Base-by-base conservation (phyloP, 257 asterid species). In the Penstemon barbatus region DNA sequence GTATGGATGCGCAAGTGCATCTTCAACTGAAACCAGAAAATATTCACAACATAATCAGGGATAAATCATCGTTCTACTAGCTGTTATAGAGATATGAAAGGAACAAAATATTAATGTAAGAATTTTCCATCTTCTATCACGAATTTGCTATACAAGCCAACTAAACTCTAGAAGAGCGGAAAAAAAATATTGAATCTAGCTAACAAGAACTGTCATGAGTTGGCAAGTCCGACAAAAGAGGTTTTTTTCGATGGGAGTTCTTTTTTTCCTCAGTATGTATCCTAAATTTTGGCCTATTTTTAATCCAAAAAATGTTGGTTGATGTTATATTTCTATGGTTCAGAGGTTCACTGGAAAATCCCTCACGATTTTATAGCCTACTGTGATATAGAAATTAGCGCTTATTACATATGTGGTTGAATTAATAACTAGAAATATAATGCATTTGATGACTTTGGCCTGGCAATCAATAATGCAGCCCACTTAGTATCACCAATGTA, bases 1-100 rank as follows among this genome's bases (percentile, higher is more conserved):
- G 75, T 92, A 92, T 4, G 98, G 96, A 75, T 92, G 98, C 37
- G 89, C 98, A 78, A 92, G 61, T 33, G 98, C 98, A 38, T 61
- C 97, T 76, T 88, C 98, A 74, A 92, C 98, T 92, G 94, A 79
- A 70, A n/a, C 46, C 64, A 36, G 15, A 37, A 33, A 19, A 70
- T 12, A 45, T 25, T 46, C 56, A 65, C 6, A 55, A 66, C 36
- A 69, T 44, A 4, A 63, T 19, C 9, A 39, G 43, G 71, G 57
- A 77, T 43, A 12, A 8, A 19, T 52, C 46, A 13, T 8, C 15
- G 9, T 0, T 58, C 49, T 50, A 37, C 49, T 9, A 61, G n/a
- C n/a, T n/a, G n/a, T n/a, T n/a, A n/a, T n/a, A n/a, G 42, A 51
- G 6, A 15, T 3, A 5, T 19, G 11, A 19, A 19, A 3, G 15